Evolutionary conservation across 78 protist species (phyloP).

Genomic region (Tieghemostelium lacteum): DNA sequence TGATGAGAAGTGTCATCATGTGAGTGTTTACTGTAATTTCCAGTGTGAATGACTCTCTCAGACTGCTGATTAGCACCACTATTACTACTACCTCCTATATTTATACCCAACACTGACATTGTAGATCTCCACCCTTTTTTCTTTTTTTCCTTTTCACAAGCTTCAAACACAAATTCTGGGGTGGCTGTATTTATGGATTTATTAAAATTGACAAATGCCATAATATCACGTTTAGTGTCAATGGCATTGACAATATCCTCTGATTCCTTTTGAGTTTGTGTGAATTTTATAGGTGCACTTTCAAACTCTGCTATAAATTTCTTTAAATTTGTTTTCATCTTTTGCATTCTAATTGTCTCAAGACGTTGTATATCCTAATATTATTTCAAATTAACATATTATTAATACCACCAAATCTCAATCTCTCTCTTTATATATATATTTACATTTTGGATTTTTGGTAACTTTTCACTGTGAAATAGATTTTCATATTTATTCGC

Average conservation of each 20-base stretch:
- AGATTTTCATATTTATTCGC: constrained; percentile 16
- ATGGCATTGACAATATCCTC: constrained; percentile 52
- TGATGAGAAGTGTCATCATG: background rate
- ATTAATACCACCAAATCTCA: background rate
- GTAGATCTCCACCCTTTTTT: constrained; percentile 63
- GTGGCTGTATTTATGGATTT: constrained; percentile 7
- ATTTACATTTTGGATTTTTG: constrained; percentile 47
- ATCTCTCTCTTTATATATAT: background rate
- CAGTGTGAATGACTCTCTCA: background rate
- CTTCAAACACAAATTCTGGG: constrained; percentile 55
- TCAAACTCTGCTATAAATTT: constrained; percentile 13
- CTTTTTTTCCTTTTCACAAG: constrained; percentile 12
- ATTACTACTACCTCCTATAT: constrained; percentile 8
- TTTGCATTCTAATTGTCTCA: constrained; percentile 70
- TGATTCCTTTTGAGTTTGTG: background rate
- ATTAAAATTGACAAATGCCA: constrained; percentile 40
- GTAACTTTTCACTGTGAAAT: constrained; percentile 36
- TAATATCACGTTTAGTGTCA: constrained; percentile 58
- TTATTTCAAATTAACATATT: background rate
- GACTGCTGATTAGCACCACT: background rate
- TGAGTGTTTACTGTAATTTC: background rate
- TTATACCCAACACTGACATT: constrained; percentile 36
- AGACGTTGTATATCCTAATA: constrained; percentile 20
- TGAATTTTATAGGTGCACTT: constrained; percentile 3
- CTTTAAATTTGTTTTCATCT: constrained; percentile 62